Conservation (phyloP, 345 rosid species). For the Populus deltoides region DNA sequence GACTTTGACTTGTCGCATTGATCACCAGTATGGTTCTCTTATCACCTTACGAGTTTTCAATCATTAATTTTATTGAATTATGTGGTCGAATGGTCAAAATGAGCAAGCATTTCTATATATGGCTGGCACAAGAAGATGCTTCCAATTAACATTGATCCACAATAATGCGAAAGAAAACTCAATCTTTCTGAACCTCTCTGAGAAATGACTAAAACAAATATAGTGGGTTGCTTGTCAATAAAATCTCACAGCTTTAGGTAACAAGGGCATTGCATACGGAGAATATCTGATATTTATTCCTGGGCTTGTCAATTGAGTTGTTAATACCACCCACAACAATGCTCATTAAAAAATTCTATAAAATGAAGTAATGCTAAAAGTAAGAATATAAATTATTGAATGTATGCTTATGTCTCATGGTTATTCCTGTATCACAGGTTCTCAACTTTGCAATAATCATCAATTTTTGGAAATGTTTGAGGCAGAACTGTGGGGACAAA, state of each 20-base stretch:
- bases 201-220: not conserved
- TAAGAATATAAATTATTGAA: not conserved
- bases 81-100: not conserved
- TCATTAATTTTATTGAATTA: too few relatives aligned
- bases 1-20: slow-evolving; percentile 68
- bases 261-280: not conserved
- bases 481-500: slow-evolving; percentile 62
- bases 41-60: not conserved
- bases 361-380: not conserved
- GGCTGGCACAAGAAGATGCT: too few relatives aligned
- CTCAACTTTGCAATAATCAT: not conserved
- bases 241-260: not conserved
- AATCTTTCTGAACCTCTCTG: not conserved
- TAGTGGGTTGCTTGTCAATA: not conserved
- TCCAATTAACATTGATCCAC: not conserved
- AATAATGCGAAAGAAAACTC: not conserved
- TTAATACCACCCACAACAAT: not conserved
- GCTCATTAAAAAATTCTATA: not conserved
- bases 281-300: not conserved
- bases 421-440: not conserved
- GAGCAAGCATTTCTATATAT: not conserved
- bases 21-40: slow-evolving; percentile 55
- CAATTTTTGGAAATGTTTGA: slow-evolving; percentile 22
- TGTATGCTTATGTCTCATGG: not conserved
- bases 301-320: not conserved